These are phyloP conservation scores for Cymbidium sinense DNA, from an alignment of 106 monocot genomes.

Conservation along the genomic window DNA sequence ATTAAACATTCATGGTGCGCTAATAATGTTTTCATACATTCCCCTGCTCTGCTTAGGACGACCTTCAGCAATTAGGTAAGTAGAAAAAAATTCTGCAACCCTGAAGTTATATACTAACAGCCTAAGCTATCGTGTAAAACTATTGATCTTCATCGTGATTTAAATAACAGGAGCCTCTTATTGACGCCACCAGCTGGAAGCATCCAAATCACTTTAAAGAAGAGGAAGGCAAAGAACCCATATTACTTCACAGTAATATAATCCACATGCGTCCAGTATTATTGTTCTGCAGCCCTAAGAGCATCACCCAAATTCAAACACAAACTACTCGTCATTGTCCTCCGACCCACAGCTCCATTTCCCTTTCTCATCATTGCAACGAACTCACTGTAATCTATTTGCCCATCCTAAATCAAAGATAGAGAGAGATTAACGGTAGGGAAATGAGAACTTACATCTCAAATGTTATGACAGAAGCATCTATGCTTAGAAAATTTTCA, in stretches of 20 bases:
- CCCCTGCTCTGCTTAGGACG: neutral
- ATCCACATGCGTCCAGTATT: neutral
- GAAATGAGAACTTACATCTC: neutral
- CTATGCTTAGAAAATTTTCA: no score
- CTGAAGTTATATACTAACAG: neutral
- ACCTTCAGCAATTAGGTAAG: neutral
- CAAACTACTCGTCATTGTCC: conserved; percentile 29
- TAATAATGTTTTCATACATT: neutral
- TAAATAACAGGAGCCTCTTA: neutral
- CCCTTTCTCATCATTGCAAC: conserved; percentile 62
- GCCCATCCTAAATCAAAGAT: conserved; percentile 39
- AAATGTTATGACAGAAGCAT: neutral
- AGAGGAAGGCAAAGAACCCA: neutral
- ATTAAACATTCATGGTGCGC: neutral
- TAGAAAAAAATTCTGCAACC: no score
- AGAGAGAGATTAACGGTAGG: neutral
- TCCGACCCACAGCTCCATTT: conserved; percentile 37
- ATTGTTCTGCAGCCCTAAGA: conserved; percentile 15
- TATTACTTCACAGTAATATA: neutral
- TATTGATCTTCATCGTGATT: neutral
- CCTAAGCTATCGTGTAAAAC: neutral
- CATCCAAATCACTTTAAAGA: no score
- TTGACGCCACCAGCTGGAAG: neutral
- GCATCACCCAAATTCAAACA: conserved; percentile 26
- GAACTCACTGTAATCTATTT: conserved; percentile 52